Percentiles rank a stretch among this genome's conserved stretches.
These are phyloP conservation scores for Spinellus fusiger DNA, from an alignment of 192 early-diverging fungal genomes.

Conservation along the genomic window DNA sequence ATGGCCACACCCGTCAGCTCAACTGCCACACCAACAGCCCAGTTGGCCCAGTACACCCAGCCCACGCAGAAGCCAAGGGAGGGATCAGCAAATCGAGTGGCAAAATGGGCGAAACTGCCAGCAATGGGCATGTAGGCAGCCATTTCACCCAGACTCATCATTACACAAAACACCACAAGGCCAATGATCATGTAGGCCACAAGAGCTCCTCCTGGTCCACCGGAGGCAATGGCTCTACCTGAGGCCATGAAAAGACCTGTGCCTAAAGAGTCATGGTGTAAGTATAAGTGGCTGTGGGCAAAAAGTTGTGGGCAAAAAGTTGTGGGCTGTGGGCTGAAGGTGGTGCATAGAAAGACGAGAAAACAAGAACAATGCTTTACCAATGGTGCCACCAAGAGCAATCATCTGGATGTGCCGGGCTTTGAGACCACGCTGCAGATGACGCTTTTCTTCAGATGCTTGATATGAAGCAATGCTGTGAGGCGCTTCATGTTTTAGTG, in stretches of 20 bases:
- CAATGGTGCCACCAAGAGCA: slow-evolving; percentile 33
- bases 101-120: slow-evolving; percentile 76
- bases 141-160: slow-evolving; percentile 79
- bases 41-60: slow-evolving; percentile 58
- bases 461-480: neutral
- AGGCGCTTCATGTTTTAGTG: neutral
- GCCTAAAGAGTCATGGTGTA: slow-evolving; percentile 19
- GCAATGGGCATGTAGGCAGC: slow-evolving; percentile 70
- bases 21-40: slow-evolving; percentile 65
- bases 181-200: slow-evolving; percentile 58
- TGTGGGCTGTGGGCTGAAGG: neutral
- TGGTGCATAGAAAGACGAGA: neutral
- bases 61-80: slow-evolving; percentile 38
- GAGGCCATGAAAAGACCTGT: slow-evolving; percentile 75
- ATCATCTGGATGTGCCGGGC: slow-evolving; percentile 33
- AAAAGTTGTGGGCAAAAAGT: neutral
- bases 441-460: neutral
- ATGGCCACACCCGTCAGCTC: slow-evolving; percentile 72
- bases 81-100: slow-evolving; percentile 79
- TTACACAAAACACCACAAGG: slow-evolving; percentile 54
- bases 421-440: slow-evolving; percentile 19
- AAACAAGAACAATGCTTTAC: slow-evolving; percentile 27
- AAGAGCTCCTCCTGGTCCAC: slow-evolving; percentile 70
- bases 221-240: slow-evolving; percentile 57
- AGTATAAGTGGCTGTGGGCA: neutral